phyloP scores from a whole-genome alignment of 805 yeast genomes.

The Myxozyma geophila region DNA sequence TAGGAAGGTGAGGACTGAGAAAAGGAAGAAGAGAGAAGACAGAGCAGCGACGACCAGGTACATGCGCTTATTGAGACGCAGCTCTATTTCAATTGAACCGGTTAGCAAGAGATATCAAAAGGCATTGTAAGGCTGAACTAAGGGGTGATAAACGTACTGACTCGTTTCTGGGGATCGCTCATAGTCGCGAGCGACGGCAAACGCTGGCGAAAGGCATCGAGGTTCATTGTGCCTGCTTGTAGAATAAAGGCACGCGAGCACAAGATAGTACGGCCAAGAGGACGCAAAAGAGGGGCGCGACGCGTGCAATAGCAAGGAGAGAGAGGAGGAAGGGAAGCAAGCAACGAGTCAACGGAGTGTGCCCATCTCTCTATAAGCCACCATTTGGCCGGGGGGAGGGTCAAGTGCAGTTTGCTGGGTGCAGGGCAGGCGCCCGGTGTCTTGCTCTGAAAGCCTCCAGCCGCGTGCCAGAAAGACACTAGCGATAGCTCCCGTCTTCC shows the following conservation, averaged over 20 bases:
- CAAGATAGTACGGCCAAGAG: neutral
- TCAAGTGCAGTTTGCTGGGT: too few relatives aligned
- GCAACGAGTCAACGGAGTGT: neutral
- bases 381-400: too few relatives aligned
- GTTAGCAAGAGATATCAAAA: neutral
- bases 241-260: neutral
- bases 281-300: neutral
- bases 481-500: too few relatives aligned
- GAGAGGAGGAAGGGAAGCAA: neutral
- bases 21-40: slow-evolving; percentile 1
- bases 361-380: too few relatives aligned
- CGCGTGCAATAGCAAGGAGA: neutral
- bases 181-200: slow-evolving; percentile 5
- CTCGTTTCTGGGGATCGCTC: neutral
- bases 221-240: neutral
- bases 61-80: slow-evolving; percentile 19
- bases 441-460: too few relatives aligned
- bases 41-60: slow-evolving; percentile 4
- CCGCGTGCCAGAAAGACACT: too few relatives aligned
- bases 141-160: neutral
- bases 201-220: neutral
- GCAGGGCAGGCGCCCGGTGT: too few relatives aligned
- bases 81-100: neutral
- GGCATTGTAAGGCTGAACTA: neutral
- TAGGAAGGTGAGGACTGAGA: slow-evolving; percentile 6